Base-by-base conservation (phyloP, 192 early-diverging fungal genomes). In the Helicostylum pulchrum region DNA sequence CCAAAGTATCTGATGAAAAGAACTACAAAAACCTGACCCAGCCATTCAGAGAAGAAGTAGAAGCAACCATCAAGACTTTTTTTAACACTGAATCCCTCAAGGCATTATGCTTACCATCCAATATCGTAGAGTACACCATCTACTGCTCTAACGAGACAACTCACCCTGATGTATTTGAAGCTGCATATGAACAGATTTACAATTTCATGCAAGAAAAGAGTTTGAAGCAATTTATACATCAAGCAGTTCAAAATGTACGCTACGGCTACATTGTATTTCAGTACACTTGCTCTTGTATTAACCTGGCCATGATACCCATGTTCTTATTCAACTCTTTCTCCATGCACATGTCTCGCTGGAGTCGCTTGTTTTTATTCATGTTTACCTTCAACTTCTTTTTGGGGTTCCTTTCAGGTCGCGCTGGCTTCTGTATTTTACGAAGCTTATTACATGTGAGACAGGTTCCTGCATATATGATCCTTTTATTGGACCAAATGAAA, bases 41-140 rank as follows among this genome's bases (percentile, higher is more conserved):
- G 15, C 70, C 70, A 1, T 62, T 54, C 21, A 57, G 70, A n/a
- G 58, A 61, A 15, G 70, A 72, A 61, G 39, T 72, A 6, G 61
- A 72, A 3, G 34, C 57, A n/a, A 52, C 66, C 1, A 42, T 72
- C 1, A 23, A n/a, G 21, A 72, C 70, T 1, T 72, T 62, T 59
- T 72, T 72, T 50, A 45, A 61, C 2, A 20, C 30, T 23, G 36
- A 48, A 9, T 67, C 70, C n/a, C 56, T 62, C 20, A 65, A 72
- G 49, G 70, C 66, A 14, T 53, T 72, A 1, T 66, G 62, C 14
- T 14, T 72, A 2, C 48, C 39, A 6, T 23, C 52, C 0, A 50
- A 60, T 44, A 21, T 61, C 3, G 45, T 32, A 7, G 53, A 58
- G 14, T 66, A 72, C 30, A 64, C 61, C 2, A 50, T 36, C 14